These are phyloP conservation scores for Sphagnum magellanicum DNA, from an alignment of 228 moss, liverwort and hornwort species.

Conservation along the genomic window DNA sequence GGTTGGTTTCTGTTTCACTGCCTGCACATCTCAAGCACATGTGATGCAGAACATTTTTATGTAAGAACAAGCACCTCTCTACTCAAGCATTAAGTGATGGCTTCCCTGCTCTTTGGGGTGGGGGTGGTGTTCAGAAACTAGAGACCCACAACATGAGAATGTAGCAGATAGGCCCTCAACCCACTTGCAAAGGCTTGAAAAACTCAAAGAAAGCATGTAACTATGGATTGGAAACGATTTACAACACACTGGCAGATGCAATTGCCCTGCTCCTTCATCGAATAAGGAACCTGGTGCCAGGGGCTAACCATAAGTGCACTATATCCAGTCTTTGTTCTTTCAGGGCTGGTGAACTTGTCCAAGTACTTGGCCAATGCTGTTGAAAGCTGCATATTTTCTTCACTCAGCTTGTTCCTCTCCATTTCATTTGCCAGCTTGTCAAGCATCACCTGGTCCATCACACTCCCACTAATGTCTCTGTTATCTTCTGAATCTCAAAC, in stretches of 20 bases:
- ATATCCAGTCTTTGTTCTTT: slow-evolving; percentile 22
- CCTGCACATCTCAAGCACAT: slow-evolving; percentile 8
- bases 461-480: not conserved
- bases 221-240: not conserved
- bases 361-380: slow-evolving; percentile 20
- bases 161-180: not conserved
- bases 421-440: slow-evolving; percentile 71
- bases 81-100: too few relatives aligned
- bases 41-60: not conserved
- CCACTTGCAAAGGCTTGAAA: not conserved
- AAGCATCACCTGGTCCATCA: slow-evolving; percentile 42
- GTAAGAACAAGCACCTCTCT: too few relatives aligned
- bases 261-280: not conserved
- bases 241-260: not conserved
- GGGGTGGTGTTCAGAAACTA: too few relatives aligned
- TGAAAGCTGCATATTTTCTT: slow-evolving; percentile 32
- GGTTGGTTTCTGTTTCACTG: slow-evolving; percentile 18
- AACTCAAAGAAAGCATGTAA: not conserved
- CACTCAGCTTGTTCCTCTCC: slow-evolving; percentile 38
- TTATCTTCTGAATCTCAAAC: not conserved
- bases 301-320: slow-evolving; percentile 34
- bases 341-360: slow-evolving; percentile 33
- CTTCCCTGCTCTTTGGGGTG: too few relatives aligned
- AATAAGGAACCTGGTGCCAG: not conserved
- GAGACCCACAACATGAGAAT: too few relatives aligned